These are phyloP conservation scores for Cicer arietinum DNA, from an alignment of 306 rosid species.

Conservation along the genomic window DNA sequence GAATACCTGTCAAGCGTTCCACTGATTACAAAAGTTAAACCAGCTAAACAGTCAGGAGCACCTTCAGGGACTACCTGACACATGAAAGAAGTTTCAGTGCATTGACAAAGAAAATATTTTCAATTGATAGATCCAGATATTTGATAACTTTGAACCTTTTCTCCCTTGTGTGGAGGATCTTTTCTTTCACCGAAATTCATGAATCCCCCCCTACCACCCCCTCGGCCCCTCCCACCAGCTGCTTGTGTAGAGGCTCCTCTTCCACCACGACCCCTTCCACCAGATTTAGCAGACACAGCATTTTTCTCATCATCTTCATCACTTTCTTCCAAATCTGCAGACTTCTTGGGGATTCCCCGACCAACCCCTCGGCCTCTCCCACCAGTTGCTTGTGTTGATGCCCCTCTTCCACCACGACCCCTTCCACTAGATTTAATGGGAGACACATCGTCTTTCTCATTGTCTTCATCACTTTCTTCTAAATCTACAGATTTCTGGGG, in stretches of 20 bases:
- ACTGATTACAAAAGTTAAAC: slow-evolving; percentile 91
- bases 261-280: slow-evolving; percentile 87
- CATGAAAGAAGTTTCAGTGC: slow-evolving; percentile 44
- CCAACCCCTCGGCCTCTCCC: slow-evolving; percentile 95
- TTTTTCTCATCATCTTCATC: slow-evolving; percentile 66
- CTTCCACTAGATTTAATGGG: slow-evolving; percentile 71
- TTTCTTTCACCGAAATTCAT: slow-evolving; percentile 96
- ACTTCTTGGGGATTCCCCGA: slow-evolving; percentile 56
- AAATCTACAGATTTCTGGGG: slow-evolving; percentile 47
- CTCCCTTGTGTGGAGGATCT: slow-evolving; percentile 97
- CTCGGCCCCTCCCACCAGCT: slow-evolving; percentile 88
- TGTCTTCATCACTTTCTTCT: slow-evolving; percentile 69
- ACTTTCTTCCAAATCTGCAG: slow-evolving; percentile 58
- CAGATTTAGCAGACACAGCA: slow-evolving; percentile 56
- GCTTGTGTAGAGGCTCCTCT: slow-evolving; percentile 67
- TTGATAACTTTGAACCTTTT: slow-evolving; percentile 68
- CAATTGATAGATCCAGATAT: slow-evolving; percentile 29
- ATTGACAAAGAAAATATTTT: slow-evolving; percentile 27
- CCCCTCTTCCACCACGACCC: slow-evolving; percentile 86
- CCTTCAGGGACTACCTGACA: slow-evolving; percentile 96
- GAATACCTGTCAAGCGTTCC: slow-evolving; percentile 96
- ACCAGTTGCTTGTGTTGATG: slow-evolving; percentile 59
- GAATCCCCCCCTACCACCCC: slow-evolving; percentile 90
- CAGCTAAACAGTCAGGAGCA: slow-evolving; percentile 81
- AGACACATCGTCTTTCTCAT: slow-evolving; percentile 51